These are phyloP conservation scores for Suhomyces bokatorum DNA, from an alignment of 1,139 yeast species.

Conservation along the genomic window DNA sequence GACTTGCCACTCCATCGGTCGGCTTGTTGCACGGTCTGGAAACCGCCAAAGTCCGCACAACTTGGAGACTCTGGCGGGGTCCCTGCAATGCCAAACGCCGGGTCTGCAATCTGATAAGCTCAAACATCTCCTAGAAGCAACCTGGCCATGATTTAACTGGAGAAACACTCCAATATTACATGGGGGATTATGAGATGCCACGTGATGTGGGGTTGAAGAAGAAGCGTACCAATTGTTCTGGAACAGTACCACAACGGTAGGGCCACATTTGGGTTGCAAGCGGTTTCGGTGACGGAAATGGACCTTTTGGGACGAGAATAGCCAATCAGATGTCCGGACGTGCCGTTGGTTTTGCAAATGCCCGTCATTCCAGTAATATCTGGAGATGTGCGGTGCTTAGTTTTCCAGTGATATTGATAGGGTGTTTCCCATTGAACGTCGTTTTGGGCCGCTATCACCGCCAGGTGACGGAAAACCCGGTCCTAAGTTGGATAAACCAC, in stretches of 20 bases:
- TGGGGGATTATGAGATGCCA: conserved; percentile 9
- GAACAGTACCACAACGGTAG: no score
- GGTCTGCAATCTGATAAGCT: neutral
- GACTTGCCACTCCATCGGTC: neutral
- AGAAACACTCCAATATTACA: neutral
- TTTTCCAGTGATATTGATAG: conserved; percentile 3
- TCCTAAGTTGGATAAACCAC: conserved; percentile 10
- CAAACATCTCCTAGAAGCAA: neutral
- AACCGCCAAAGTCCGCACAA: neutral
- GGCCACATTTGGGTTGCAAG: neutral
- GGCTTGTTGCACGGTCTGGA: neutral
- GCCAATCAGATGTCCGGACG: no score
- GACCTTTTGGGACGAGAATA: neutral
- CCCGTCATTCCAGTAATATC: neutral
- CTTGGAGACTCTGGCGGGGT: neutral
- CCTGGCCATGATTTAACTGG: neutral
- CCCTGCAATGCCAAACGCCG: neutral
- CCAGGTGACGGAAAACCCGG: conserved; percentile 3
- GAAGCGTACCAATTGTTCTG: no score
- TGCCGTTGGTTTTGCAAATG: no score
- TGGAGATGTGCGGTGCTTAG: conserved; percentile 2
- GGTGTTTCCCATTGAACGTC: conserved; percentile 4
- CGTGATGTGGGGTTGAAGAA: conserved; percentile 4
- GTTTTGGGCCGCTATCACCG: conserved; percentile 4
- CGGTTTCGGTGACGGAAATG: neutral